phyloP scores from a whole-genome alignment of 805 yeast genomes.

The Zygotorulaspora florentina region DNA sequence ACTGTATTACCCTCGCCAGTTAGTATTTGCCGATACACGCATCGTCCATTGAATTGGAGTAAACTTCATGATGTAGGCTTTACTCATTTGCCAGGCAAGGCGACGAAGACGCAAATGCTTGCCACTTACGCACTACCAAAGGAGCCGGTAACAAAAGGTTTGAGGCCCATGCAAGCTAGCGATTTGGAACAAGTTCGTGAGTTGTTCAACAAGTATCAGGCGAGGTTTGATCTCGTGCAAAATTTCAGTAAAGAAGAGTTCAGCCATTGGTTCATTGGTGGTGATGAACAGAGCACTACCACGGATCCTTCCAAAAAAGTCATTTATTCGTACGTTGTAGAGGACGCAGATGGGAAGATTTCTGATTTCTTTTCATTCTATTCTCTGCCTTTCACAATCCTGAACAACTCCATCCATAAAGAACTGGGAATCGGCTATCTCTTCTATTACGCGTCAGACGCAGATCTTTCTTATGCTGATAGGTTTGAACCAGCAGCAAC shows the following conservation, averaged over 20 bases:
- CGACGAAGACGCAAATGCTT: slow-evolving; percentile 66
- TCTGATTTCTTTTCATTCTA: slow-evolving; percentile 91
- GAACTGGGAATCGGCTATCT: slow-evolving; percentile 82
- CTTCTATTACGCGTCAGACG: slow-evolving; percentile 82
- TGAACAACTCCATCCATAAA: slow-evolving; percentile 57
- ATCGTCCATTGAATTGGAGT: slow-evolving; percentile 90
- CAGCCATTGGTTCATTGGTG: slow-evolving; percentile 75
- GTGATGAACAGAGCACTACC: slow-evolving; percentile 31
- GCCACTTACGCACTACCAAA: slow-evolving; percentile 61
- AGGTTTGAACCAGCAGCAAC: slow-evolving; percentile 41
- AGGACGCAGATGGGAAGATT: slow-evolving; percentile 50
- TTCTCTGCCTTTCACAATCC: slow-evolving; percentile 79
- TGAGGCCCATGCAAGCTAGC: slow-evolving; percentile 45
- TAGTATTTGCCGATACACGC: slow-evolving; percentile 82
- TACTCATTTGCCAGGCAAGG: slow-evolving; percentile 67
- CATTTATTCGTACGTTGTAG: slow-evolving; percentile 74
- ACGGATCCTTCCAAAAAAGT: slow-evolving; percentile 39
- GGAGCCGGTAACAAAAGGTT: slow-evolving; percentile 47
- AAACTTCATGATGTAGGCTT: slow-evolving; percentile 89
- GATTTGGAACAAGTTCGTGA: slow-evolving; percentile 65
- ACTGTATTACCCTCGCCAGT: slow-evolving; percentile 89
- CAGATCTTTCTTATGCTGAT: slow-evolving; percentile 41
- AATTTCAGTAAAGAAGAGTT: slow-evolving; percentile 55
- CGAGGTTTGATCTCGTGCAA: slow-evolving; percentile 70
- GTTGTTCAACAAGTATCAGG: slow-evolving; percentile 59